Conservation (phyloP, 257 asterid species). For the Linaria vulgaris region DNA sequence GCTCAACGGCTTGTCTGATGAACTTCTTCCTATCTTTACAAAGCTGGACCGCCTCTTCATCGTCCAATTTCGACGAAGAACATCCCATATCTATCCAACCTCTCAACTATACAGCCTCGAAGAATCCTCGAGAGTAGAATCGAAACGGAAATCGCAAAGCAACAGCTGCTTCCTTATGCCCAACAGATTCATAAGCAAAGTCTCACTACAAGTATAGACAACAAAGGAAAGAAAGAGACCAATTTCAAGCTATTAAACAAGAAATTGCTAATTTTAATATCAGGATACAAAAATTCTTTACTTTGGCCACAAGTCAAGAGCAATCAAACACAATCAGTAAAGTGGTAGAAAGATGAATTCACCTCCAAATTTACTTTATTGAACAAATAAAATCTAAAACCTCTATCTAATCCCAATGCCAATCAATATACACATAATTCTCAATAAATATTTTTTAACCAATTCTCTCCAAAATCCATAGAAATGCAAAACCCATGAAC, state of each 20-base stretch:
- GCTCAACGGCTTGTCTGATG: slow-evolving; percentile 87
- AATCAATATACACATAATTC: not conserved
- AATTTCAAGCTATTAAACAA: slow-evolving; percentile 2
- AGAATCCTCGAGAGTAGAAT: slow-evolving; percentile 51
- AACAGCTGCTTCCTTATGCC: slow-evolving; percentile 36
- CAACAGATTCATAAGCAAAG: slow-evolving; percentile 53
- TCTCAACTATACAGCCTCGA: slow-evolving; percentile 20
- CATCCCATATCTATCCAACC: slow-evolving; percentile 73
- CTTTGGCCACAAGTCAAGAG: slow-evolving; percentile 36
- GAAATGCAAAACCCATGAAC: slow-evolving; percentile 14
- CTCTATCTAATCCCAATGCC: not conserved
- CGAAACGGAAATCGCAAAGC: slow-evolving; percentile 39
- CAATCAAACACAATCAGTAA: slow-evolving; percentile 16
- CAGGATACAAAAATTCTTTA: slow-evolving; percentile 35
- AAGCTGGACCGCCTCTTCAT: slow-evolving; percentile 85
- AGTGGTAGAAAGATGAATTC: slow-evolving; percentile 11
- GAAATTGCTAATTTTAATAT: not conserved
- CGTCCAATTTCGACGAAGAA: slow-evolving; percentile 85
- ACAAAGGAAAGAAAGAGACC: slow-evolving; percentile 23
- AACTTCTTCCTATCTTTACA: slow-evolving; percentile 88
- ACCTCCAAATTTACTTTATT: no score
- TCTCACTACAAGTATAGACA: slow-evolving; percentile 9
- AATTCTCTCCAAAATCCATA: not conserved
- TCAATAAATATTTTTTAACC: no score
- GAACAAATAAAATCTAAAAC: slow-evolving; percentile 12